These are phyloP conservation scores for Jamesozyma piceae DNA, from an alignment of 805 yeast species.

Conservation along the genomic window DNA sequence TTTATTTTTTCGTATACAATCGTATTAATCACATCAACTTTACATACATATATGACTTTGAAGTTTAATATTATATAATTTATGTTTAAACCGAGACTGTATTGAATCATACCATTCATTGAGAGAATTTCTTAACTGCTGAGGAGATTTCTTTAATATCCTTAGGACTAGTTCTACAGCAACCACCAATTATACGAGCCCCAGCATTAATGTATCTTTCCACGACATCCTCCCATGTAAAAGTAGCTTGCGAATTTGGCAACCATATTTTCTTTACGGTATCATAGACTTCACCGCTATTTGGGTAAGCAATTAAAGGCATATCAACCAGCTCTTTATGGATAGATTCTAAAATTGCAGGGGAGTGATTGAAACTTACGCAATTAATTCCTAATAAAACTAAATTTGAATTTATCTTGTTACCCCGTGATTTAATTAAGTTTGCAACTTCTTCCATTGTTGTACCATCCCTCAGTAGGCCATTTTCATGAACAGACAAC, in stretches of 20 bases:
- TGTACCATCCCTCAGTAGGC: constrained; percentile 44
- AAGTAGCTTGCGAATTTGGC: constrained; percentile 14
- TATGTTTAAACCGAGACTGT: not conserved
- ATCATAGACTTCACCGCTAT: constrained; percentile 62
- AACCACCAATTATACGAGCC: constrained; percentile 58
- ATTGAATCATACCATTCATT: not conserved
- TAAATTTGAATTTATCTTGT: constrained; percentile 23
- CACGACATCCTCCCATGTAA: constrained; percentile 34
- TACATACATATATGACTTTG: no score
- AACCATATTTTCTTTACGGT: constrained; percentile 38
- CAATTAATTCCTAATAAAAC: constrained; percentile 64
- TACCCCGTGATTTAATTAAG: constrained; percentile 13
- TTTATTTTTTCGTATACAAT: no score
- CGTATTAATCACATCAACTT: no score
- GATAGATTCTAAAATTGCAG: constrained; percentile 30
- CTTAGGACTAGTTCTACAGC: constrained; percentile 60
- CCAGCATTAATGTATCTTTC: constrained; percentile 34
- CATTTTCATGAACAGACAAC: constrained; percentile 35
- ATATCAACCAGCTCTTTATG: constrained; percentile 13
- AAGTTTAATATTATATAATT: no score
- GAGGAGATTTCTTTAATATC: constrained; percentile 23
- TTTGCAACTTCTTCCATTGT: constrained; percentile 28
- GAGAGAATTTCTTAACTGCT: constrained; percentile 9
- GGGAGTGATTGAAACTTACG: constrained; percentile 38
- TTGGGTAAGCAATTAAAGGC: constrained; percentile 58